Base-by-base conservation (phyloP, 495 filamentous ascomycete genomes). In the Aspergillus haitiensis region DNA sequence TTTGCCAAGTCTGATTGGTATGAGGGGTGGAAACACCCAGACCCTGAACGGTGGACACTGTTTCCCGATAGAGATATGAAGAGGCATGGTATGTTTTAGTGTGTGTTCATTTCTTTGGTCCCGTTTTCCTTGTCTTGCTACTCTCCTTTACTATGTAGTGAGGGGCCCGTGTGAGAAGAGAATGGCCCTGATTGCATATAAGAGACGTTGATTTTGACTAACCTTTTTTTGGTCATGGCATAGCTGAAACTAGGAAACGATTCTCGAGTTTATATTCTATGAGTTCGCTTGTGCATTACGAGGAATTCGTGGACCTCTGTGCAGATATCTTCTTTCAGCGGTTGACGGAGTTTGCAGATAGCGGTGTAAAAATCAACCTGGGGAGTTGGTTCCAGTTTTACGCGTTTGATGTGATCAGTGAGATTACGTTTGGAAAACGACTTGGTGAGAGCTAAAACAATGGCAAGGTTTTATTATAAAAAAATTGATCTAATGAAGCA, bases 401-500 rank as follows among this genome's bases (percentile, higher is more conserved):
- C 60, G 81, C 83, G 0, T 85, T 84, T 60, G 84, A 86, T 58
- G 82, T 87, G 2, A 87, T 88, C 60, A 84, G 84, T 36, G 79
- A 86, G 61, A 85, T 89, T 62, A 86, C 84, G 3, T 88, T 85
- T 62, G 80, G 80, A 52, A 82, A 86, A 61, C 75, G 83, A 9
- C 85, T 88, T 64, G 75, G 74, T 74, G 54, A 50, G 52, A 57
- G 6, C 9, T 50, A 57, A 21, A 9, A 4, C 1, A 21, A 18
- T 21, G 44, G 21, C 21, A 27, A 21, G n/a, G n/a, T 16, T 3
- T 47, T 27, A 27, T 27, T 1, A 27, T 1, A 18, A 8, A 40
- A 40, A 8, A 11, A 1, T 3, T 40, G 37, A 7, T 40, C 44
- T 64, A 10, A 59, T 52, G 21, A n/a, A 36, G 6, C 21, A 48